Evolutionary conservation across 2,329 filamentous ascomycete genomes (phyloP).

Genomic region (Chaetomium olivaceum): DNA sequence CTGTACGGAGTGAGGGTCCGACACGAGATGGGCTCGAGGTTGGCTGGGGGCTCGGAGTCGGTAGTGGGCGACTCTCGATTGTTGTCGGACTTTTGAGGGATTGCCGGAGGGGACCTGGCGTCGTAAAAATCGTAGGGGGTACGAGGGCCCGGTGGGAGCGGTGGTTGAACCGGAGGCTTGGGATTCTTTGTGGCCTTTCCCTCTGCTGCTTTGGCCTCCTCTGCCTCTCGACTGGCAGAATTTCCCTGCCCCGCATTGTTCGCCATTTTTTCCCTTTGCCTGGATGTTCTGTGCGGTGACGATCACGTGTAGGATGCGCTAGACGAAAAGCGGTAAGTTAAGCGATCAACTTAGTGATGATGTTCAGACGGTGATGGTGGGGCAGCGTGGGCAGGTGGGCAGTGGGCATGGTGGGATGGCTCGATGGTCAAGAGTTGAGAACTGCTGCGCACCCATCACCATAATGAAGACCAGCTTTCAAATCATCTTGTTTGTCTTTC

Average conservation of each 20-base stretch:
- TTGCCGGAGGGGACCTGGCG: constrained; percentile 25
- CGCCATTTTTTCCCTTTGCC: constrained; percentile 31
- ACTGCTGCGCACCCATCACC: not conserved
- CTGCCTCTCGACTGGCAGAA: constrained; percentile 27
- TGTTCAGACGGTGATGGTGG: constrained; percentile 9
- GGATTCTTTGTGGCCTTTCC: constrained; percentile 26
- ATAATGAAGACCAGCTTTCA: not conserved
- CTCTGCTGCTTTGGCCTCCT: constrained; percentile 10
- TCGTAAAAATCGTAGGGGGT: constrained; percentile 26
- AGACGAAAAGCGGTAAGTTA: constrained; percentile 17
- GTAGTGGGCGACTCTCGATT: not conserved
- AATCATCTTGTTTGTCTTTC: not conserved
- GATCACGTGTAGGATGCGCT: constrained; percentile 28
- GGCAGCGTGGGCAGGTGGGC: constrained; percentile 1
- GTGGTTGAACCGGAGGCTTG: constrained; percentile 22
- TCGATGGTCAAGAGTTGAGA: not conserved
- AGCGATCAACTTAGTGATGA: constrained; percentile 15
- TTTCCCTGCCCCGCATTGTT: constrained; percentile 32
- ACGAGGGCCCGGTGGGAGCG: constrained; percentile 21
- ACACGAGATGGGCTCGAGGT: not conserved
- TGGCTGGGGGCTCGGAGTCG: not conserved
- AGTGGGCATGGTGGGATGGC: not conserved
- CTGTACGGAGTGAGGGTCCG: constrained; percentile 1
- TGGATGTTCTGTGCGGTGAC: constrained; percentile 28
- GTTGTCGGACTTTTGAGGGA: constrained; percentile 12